These are phyloP conservation scores for Eimeria zaria DNA, from an alignment of 169 alveolate genomes.

Conservation along the genomic window DNA sequence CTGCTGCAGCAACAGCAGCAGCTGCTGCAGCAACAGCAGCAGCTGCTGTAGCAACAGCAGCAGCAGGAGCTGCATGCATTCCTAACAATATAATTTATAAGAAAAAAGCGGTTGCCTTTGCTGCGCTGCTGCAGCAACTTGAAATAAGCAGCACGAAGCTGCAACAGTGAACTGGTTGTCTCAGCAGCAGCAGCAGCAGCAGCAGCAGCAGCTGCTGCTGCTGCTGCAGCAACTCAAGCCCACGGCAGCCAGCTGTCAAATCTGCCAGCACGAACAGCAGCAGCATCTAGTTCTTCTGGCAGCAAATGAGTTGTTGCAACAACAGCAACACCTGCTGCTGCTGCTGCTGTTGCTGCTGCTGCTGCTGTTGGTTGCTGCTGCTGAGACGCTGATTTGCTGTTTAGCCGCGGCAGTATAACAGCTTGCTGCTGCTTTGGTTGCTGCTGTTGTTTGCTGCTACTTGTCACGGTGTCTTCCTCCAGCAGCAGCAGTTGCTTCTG, in stretches of 20 bases:
- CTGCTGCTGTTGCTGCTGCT: slow-evolving; percentile 36
- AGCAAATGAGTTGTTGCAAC: slow-evolving; percentile 45
- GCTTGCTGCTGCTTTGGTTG: background rate
- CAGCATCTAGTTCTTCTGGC: slow-evolving; percentile 37
- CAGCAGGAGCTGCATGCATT: background rate
- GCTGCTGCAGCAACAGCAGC: background rate
- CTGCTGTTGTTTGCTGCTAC: background rate
- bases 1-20: no score
- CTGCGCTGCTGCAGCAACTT: background rate
- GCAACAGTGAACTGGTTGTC: background rate
- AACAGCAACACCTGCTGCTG: slow-evolving; percentile 47
- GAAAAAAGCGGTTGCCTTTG: background rate
- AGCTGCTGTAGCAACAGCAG: background rate
- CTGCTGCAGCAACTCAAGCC: background rate
- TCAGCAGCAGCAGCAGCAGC: slow-evolving; percentile 47
- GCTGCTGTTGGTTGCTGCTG: background rate
- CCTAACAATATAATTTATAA: background rate
- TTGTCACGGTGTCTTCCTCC: background rate
- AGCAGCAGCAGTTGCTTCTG: background rate
- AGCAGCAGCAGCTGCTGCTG: no score
- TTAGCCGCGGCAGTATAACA: background rate
- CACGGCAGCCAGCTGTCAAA: slow-evolving; percentile 40
- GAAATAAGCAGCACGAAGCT: background rate
- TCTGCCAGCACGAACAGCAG: slow-evolving; percentile 41
- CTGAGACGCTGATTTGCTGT: slow-evolving; percentile 1